Conservation (phyloP, 768 basidiomycete species). For the Tylopilus vinaceipallidus region DNA sequence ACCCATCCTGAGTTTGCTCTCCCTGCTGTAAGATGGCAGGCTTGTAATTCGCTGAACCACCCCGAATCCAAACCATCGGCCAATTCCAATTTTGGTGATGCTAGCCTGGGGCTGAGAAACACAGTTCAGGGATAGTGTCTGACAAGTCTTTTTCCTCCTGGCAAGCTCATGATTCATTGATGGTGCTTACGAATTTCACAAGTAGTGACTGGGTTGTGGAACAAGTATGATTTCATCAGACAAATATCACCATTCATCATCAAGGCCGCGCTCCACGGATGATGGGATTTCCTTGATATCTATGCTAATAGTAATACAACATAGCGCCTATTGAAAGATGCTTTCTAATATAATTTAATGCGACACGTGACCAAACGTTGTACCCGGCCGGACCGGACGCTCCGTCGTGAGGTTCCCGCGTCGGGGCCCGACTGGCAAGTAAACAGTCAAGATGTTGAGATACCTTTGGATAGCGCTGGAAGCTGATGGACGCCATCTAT, state of each 20-base stretch:
- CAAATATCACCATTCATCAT: not conserved
- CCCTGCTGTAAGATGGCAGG: conserved; percentile 6
- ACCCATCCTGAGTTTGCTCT: not conserved
- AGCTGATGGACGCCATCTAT: too few species aligned
- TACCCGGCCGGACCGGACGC: too few species aligned
- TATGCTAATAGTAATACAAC: too few species aligned
- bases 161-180: not conserved
- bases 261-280: too few species aligned
- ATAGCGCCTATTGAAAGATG: too few species aligned
- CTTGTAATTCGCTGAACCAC: conserved; percentile 2
- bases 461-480: not conserved
- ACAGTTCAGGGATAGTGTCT: not conserved
- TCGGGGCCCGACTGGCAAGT: not conserved
- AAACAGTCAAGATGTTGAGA: not conserved
- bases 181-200: not conserved
- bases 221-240: not conserved
- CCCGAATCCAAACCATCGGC: too few species aligned
- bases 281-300: too few species aligned
- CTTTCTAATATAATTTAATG: too few species aligned
- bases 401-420: not conserved
- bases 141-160: too few species aligned
- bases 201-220: not conserved
- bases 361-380: too few species aligned
- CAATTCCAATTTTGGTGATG: too few species aligned
- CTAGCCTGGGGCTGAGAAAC: not conserved